Conservation (phyloP, 805 yeast genomes). For the Metschnikowia vanudenii region DNA sequence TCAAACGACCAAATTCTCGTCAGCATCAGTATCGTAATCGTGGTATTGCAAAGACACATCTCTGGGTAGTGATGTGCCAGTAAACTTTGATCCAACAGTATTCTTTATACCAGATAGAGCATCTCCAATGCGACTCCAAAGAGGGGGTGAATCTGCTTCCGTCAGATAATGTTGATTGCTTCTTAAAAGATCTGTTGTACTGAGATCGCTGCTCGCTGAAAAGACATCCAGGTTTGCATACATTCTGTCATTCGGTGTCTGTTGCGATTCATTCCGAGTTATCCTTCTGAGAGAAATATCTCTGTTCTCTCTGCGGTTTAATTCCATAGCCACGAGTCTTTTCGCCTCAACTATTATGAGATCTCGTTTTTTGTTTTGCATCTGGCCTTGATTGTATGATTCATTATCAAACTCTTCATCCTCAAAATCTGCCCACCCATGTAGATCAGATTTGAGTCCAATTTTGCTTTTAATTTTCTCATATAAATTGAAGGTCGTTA, state of each 20-base stretch:
- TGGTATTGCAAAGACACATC: constrained; percentile 32
- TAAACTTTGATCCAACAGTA: constrained; percentile 20
- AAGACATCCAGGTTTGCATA: neutral
- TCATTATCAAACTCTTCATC: constrained; percentile 21
- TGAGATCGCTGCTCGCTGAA: neutral
- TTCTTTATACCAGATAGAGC: constrained; percentile 25
- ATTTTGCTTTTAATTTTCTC: constrained; percentile 50
- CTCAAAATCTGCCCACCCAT: constrained; percentile 42
- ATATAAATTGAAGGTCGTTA: constrained; percentile 66
- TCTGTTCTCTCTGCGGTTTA: constrained; percentile 22
- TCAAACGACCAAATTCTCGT: constrained; percentile 33
- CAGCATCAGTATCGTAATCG: constrained; percentile 36
- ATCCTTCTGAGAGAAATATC: neutral
- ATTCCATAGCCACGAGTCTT: constrained; percentile 37
- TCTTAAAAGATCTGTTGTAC: neutral
- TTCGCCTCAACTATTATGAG: constrained; percentile 43
- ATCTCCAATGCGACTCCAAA: constrained; percentile 32
- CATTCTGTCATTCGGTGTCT: neutral
- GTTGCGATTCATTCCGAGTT: constrained; percentile 22
- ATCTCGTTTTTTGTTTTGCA: constrained; percentile 30
- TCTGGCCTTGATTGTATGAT: constrained; percentile 17
- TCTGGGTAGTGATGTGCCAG: constrained; percentile 14
- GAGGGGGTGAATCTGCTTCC: neutral
- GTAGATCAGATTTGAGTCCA: constrained; percentile 38
- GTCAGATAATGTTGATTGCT: neutral